Evolutionary conservation across 306 rosid genomes (phyloP).

Genomic region (Acacia melanoxylon): DNA sequence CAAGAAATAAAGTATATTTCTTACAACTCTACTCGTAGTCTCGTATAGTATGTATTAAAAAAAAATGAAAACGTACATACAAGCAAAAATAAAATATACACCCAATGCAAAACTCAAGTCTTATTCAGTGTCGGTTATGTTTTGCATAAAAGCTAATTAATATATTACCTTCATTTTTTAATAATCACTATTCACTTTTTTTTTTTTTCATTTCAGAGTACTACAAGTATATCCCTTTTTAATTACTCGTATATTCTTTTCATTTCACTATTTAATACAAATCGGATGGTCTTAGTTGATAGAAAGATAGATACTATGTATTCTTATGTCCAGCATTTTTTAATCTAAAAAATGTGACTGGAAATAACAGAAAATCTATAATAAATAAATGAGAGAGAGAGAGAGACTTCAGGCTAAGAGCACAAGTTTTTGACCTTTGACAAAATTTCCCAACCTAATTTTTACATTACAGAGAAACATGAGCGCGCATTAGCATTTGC

Average conservation of each 20-base stretch:
- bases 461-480: background rate
- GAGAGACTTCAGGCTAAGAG: background rate
- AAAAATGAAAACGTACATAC: background rate
- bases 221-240: background rate
- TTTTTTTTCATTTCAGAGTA: background rate
- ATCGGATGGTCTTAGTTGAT: background rate
- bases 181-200: background rate
- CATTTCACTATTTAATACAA: background rate
- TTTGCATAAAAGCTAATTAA: background rate
- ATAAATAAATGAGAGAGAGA: background rate
- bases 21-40: background rate
- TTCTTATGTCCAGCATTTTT: conserved; percentile 17
- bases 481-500: background rate
- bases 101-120: background rate
- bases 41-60: conserved; percentile 1
- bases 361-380: background rate
- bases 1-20: background rate
- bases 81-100: background rate
- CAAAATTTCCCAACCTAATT: background rate
- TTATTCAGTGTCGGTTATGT: background rate
- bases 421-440: background rate
- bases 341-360: background rate
- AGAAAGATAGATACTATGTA: background rate
- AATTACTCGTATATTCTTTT: background rate
- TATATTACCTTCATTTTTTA: background rate